phyloP scores from a whole-genome alignment of 768 basidiomycete genomes.

The Ephemerocybe angulata region DNA sequence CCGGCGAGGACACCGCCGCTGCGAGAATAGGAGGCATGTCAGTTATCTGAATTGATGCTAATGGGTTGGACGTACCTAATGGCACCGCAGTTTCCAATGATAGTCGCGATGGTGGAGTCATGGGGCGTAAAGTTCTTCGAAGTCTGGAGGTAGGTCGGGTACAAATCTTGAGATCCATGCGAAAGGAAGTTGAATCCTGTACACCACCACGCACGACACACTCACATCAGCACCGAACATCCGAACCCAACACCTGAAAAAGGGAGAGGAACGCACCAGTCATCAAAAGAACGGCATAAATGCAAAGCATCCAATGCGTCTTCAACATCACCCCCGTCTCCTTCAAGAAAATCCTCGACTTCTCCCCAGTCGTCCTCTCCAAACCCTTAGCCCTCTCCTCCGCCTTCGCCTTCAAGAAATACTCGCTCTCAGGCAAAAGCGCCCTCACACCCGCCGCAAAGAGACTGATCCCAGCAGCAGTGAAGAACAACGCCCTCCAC shows the following conservation, averaged over 20 bases:
- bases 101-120: constrained; percentile 68
- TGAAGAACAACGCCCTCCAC: constrained; percentile 86
- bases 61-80: constrained; percentile 25
- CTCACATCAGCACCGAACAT: too few relatives aligned
- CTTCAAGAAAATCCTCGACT: constrained; percentile 67
- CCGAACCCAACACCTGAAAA: too few relatives aligned
- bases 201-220: too few relatives aligned
- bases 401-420: constrained; percentile 64
- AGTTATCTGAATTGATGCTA: not conserved
- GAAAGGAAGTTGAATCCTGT: constrained; percentile 74
- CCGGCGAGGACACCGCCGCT: constrained; percentile 75
- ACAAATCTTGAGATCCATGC: constrained; percentile 76
- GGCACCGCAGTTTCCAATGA: constrained; percentile 68
- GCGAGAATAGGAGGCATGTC: not conserved
- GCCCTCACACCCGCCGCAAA: constrained; percentile 67
- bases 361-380: constrained; percentile 39
- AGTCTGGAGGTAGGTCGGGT: constrained; percentile 68
- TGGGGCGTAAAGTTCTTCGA: constrained; percentile 59
- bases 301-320: constrained; percentile 75
- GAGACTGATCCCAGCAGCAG: constrained; percentile 62
- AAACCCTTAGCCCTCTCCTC: constrained; percentile 56
- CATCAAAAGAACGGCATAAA: constrained; percentile 84
- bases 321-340: constrained; percentile 78
- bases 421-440: constrained; percentile 71
- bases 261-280: constrained; percentile 36